A percentile compares a stretch with the other conserved stretches of the same genome.
These are phyloP conservation scores for Alnus glutinosa DNA, from an alignment of 306 rosid species.

Conservation along the genomic window DNA sequence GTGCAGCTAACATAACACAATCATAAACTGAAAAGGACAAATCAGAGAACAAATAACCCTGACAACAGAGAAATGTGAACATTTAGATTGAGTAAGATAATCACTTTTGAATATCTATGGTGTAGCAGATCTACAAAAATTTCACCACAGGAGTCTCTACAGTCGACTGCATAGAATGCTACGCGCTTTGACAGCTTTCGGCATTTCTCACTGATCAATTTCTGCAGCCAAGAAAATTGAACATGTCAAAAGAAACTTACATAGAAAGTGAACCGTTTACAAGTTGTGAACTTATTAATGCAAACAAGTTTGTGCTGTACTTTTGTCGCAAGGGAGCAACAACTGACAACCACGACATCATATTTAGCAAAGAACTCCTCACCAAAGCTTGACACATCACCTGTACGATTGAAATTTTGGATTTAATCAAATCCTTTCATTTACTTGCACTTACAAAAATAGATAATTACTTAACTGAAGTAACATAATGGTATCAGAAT, in stretches of 20 bases:
- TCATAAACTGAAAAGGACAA: not conserved
- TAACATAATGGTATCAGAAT: not conserved
- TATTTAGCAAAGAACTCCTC: slow-evolving; percentile 72
- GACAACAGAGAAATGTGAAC: not conserved
- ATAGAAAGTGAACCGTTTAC: not conserved
- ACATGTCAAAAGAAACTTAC: slow-evolving; percentile 12
- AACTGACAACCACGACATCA: slow-evolving; percentile 76
- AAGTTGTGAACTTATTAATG: too few relatives aligned
- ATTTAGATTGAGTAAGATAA: not conserved
- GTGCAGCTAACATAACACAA: not conserved
- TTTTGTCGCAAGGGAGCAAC: slow-evolving; percentile 76
- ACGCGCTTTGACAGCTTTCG: slow-evolving; percentile 68
- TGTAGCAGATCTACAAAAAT: slow-evolving; percentile 88
- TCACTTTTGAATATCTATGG: slow-evolving; percentile 78
- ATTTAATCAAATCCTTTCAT: not conserved
- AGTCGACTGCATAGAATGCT: slow-evolving; percentile 86
- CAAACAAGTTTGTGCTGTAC: slow-evolving; percentile 34
- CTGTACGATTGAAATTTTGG: slow-evolving; percentile 37
- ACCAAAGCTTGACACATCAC: slow-evolving; percentile 67
- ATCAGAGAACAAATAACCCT: not conserved
- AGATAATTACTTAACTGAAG: not conserved
- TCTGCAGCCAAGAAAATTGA: slow-evolving; percentile 45
- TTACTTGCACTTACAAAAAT: not conserved
- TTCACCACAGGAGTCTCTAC: slow-evolving; percentile 96
- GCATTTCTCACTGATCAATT: slow-evolving; percentile 77